Conservation (phyloP, 1,284 basidiomycete species). For the Trametes versicolor region DNA sequence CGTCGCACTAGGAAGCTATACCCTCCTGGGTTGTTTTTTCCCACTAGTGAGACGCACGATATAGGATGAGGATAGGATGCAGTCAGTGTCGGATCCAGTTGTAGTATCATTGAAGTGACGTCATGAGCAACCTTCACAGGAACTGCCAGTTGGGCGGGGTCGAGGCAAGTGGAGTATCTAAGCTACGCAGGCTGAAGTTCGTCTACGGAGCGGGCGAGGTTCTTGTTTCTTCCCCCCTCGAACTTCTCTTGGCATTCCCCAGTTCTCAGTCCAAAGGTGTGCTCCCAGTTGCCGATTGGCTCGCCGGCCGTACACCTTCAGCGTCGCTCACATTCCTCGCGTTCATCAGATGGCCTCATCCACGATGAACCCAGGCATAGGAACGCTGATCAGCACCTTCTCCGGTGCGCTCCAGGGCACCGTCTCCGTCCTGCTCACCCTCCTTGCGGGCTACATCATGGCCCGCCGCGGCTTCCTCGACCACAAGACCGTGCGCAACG, state of each 20-base stretch:
- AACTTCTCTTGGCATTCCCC: neutral
- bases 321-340: neutral
- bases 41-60: no score
- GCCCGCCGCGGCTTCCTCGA: slow-evolving; percentile 37
- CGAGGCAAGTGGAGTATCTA: neutral
- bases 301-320: neutral
- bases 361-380: slow-evolving; percentile 7
- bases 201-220: neutral
- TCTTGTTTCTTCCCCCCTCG: neutral
- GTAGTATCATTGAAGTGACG: no score
- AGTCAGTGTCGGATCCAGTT: no score
- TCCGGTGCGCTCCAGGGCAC: slow-evolving; percentile 44
- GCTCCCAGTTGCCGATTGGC: neutral
- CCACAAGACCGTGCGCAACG: slow-evolving; percentile 38
- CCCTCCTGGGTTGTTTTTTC: no score
- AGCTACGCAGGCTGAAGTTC: neutral
- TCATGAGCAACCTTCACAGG: no score
- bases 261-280: neutral
- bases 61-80: no score
- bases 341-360: slow-evolving; percentile 6
- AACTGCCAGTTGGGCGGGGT: neutral
- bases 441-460: slow-evolving; percentile 42
- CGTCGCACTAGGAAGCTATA: no score
- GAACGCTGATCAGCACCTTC: slow-evolving; percentile 38
- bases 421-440: slow-evolving; percentile 45